These are phyloP conservation scores for Kernera saxatilis DNA, from an alignment of 345 rosid species.

Conservation along the genomic window DNA sequence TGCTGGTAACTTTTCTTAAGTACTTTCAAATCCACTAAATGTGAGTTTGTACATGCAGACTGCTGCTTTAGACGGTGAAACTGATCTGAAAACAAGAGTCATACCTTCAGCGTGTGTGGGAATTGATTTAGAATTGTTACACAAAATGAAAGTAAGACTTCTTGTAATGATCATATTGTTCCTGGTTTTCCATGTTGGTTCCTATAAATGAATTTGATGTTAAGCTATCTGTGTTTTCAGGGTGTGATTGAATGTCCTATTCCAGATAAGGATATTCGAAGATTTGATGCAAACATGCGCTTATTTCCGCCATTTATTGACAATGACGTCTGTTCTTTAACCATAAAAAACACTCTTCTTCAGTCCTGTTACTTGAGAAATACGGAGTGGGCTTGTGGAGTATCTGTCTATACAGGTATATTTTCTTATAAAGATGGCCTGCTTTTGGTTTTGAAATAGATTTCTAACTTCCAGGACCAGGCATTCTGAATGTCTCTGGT, in stretches of 20 bases:
- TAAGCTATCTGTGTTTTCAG: conserved; percentile 36
- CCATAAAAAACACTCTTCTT: conserved; percentile 88
- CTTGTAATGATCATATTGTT: neutral
- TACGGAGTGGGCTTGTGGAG: conserved; percentile 99
- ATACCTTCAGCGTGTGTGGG: conserved; percentile 90
- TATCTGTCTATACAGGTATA: conserved; percentile 88
- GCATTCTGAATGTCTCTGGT: neutral
- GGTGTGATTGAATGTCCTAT: conserved; percentile 96
- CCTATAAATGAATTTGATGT: neutral
- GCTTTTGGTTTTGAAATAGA: neutral
- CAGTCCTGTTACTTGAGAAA: conserved; percentile 96
- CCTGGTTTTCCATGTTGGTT: neutral
- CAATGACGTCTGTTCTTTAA: conserved; percentile 88
- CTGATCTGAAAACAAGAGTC: conserved; percentile 89
- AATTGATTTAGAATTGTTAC: conserved; percentile 79
- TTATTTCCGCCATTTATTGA: conserved; percentile 95
- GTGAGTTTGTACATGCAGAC: conserved; percentile 55
- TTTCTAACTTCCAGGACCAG: neutral
- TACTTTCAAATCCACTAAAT: conserved; percentile 11
- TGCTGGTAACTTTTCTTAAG: conserved; percentile 8
- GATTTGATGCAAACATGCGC: conserved; percentile 97
- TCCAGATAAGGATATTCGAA: conserved; percentile 93
- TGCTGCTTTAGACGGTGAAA: conserved; percentile 95
- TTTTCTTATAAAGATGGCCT: neutral
- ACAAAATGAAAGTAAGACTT: conserved; percentile 77